Evolutionary conservation across 2,329 filamentous ascomycete genomes (phyloP).

Genomic region (Neopestalotiopsis sp.): DNA sequence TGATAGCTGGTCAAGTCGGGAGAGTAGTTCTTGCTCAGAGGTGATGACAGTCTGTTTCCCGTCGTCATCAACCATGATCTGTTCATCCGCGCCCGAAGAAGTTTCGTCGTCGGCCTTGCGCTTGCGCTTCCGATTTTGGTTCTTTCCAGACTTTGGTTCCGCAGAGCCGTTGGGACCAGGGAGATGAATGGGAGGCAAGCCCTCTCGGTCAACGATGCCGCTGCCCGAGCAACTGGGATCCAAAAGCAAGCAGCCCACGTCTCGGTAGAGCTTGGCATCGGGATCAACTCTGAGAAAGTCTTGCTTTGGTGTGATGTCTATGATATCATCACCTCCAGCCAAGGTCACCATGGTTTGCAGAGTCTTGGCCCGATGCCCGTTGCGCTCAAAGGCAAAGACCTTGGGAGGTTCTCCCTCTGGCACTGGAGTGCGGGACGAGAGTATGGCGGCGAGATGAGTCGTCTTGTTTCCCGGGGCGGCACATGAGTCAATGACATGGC

Average conservation of each 20-base stretch:
- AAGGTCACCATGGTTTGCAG: conserved; percentile 83
- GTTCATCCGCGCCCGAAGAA: conserved; percentile 26
- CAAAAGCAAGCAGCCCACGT: conserved; percentile 82
- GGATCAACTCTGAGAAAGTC: conserved; percentile 85
- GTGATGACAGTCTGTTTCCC: conserved; percentile 56
- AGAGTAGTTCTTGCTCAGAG: conserved; percentile 61
- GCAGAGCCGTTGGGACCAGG: conserved; percentile 40
- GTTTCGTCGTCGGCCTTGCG: conserved; percentile 39
- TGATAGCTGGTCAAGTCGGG: conserved; percentile 75
- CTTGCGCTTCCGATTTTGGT: conserved; percentile 51
- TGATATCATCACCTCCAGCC: conserved; percentile 71
- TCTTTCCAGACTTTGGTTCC: conserved; percentile 44
- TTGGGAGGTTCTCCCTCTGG: conserved; percentile 38
- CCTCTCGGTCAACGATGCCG: conserved; percentile 89
- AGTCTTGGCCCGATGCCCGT: conserved; percentile 71
- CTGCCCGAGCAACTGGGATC: conserved; percentile 97
- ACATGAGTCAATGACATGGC: conserved; percentile 88
- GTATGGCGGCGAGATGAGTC: conserved; percentile 83
- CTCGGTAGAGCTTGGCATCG: conserved; percentile 58
- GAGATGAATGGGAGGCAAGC: conserved; percentile 71
- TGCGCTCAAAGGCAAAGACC: conserved; percentile 83
- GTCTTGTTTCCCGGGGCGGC: conserved; percentile 98
- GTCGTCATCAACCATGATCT: conserved; percentile 59
- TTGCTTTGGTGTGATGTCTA: conserved; percentile 72
- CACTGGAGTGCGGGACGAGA: conserved; percentile 51